phyloP scores from a whole-genome alignment of 1,284 basidiomycete genomes.

The Ceratobasidium sp. region DNA sequence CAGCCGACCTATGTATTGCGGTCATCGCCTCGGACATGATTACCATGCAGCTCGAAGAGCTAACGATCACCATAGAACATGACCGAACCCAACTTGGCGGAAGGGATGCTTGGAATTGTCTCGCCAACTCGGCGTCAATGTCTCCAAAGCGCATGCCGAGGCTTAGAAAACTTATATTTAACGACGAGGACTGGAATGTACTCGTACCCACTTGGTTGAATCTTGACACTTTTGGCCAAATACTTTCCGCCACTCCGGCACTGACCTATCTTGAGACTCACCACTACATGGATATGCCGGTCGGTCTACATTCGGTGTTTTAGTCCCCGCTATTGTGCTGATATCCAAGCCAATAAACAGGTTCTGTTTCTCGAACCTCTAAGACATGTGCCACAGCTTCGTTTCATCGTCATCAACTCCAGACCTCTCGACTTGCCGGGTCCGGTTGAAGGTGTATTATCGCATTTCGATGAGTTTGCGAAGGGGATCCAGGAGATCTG shows the following conservation, averaged over 20 bases:
- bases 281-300: background rate
- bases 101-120: background rate
- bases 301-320: background rate
- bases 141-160: background rate
- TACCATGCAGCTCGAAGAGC: background rate
- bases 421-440: background rate
- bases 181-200: background rate
- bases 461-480: background rate
- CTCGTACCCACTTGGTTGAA: background rate
- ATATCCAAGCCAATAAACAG: background rate
- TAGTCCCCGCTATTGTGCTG: too few species aligned
- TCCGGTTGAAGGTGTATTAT: background rate
- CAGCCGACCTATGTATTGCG: background rate
- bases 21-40: background rate
- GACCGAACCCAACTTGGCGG: too few species aligned
- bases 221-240: background rate
- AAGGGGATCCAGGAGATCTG: too few species aligned
- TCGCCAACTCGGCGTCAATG: background rate
- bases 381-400: background rate
- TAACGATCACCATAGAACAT: background rate
- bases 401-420: background rate
- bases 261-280: background rate
- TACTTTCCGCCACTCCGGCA: background rate
- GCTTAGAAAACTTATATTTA: background rate
- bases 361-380: background rate